Evolutionary conservation across 371 early-diverging fungal species (phyloP).

Genomic region (Mortierella sp.): DNA sequence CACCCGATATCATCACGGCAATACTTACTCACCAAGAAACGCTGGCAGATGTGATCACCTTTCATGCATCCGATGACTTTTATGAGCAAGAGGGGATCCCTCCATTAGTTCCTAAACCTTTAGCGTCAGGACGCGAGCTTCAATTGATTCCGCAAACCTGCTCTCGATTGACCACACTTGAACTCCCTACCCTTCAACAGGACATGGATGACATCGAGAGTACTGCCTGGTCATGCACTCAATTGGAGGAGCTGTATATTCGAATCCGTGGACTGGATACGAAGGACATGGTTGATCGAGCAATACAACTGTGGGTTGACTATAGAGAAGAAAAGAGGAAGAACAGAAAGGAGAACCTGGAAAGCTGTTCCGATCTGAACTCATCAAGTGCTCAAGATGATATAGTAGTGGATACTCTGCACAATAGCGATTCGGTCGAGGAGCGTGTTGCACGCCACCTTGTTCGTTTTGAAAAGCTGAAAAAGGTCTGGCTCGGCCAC

Average conservation of each 20-base stretch:
- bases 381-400: too few relatives aligned
- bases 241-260: not conserved
- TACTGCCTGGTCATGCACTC: not conserved
- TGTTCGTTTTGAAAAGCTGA: not conserved
- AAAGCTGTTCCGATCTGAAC: too few relatives aligned
- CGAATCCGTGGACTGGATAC: not conserved
- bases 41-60: not conserved
- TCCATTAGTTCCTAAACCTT: not conserved
- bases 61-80: not conserved
- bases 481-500: slow-evolving; percentile 1
- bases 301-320: not conserved
- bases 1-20: not conserved
- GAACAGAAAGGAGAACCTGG: too few relatives aligned
- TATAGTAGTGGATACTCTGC: not conserved
- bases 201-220: not conserved
- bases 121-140: not conserved
- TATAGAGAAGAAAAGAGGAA: not conserved
- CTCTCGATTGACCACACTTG: not conserved
- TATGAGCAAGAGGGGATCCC: not conserved
- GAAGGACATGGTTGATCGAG: not conserved
- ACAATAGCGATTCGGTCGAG: not conserved
- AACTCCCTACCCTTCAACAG: not conserved
- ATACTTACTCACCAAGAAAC: not conserved
- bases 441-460: not conserved
- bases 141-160: not conserved